A percentile compares a stretch with the other conserved stretches of the same genome.
Conservation (phyloP, 2,329 filamentous ascomycete species). For the Beauveria sp. region DNA sequence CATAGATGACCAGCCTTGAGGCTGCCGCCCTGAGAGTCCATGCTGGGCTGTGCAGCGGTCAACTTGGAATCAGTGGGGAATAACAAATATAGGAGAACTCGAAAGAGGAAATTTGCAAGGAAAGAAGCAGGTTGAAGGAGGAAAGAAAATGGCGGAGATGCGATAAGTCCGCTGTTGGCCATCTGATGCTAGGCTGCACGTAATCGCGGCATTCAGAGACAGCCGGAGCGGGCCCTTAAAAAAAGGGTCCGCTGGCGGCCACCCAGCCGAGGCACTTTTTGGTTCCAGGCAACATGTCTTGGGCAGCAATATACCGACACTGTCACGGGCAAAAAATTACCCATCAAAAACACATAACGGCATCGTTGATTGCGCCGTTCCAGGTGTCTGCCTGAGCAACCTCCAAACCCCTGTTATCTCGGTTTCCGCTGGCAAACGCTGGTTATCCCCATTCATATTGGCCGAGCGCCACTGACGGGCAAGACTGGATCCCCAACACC, state of each 20-base stretch:
- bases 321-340: neutral
- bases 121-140: neutral
- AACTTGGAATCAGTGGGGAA: neutral
- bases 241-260: neutral
- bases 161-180: neutral
- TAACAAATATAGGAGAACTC: neutral
- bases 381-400: neutral
- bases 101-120: no score
- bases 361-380: no score
- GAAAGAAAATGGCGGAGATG: neutral
- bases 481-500: neutral
- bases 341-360: neutral
- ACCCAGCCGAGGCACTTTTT: neutral
- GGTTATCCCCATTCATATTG: neutral
- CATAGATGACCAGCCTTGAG: slow-evolving; percentile 60
- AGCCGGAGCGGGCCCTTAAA: neutral
- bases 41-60: neutral
- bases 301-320: neutral
- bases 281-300: neutral
- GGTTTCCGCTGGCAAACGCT: neutral
- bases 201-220: neutral
- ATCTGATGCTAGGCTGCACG: neutral
- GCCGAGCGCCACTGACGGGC: neutral
- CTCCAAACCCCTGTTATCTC: neutral
- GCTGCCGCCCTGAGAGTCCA: slow-evolving; percentile 40